Percentiles rank a stretch among this genome's conserved stretches.
These are phyloP conservation scores for Musa balbisiana DNA, from an alignment of 202 grass and related monocot species.

Conservation along the genomic window DNA sequence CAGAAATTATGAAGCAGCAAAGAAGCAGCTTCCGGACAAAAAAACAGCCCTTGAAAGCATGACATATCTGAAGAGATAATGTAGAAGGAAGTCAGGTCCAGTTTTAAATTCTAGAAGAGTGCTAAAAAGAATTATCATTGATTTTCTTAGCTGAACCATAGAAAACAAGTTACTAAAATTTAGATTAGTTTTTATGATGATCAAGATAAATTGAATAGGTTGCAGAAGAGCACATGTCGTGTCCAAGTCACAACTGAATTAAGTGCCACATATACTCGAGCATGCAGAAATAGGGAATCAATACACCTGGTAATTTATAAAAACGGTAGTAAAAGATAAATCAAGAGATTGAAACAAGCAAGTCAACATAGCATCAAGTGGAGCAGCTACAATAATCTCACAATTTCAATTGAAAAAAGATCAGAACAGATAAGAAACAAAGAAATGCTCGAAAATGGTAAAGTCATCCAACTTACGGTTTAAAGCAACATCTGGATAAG, in stretches of 20 bases:
- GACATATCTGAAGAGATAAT: constrained; percentile 62
- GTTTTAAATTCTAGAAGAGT: background rate
- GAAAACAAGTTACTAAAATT: background rate
- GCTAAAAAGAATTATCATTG: background rate
- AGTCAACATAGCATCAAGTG: background rate
- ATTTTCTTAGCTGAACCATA: background rate
- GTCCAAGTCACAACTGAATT: no score
- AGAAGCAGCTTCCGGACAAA: constrained; percentile 83
- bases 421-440: background rate
- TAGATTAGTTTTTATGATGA: background rate
- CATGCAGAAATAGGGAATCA: background rate
- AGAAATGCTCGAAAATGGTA: background rate
- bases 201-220: background rate
- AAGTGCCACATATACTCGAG: background rate
- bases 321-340: background rate
- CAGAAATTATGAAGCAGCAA: constrained; percentile 95
- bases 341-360: background rate
- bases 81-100: background rate
- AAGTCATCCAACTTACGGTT: constrained; percentile 51
- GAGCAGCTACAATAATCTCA: background rate
- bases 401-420: background rate
- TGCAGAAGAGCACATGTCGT: background rate
- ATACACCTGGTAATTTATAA: background rate
- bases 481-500: constrained; percentile 89
- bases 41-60: constrained; percentile 95